Base-by-base conservation (phyloP, 805 yeast genomes). In the Starmerella cellae region DNA sequence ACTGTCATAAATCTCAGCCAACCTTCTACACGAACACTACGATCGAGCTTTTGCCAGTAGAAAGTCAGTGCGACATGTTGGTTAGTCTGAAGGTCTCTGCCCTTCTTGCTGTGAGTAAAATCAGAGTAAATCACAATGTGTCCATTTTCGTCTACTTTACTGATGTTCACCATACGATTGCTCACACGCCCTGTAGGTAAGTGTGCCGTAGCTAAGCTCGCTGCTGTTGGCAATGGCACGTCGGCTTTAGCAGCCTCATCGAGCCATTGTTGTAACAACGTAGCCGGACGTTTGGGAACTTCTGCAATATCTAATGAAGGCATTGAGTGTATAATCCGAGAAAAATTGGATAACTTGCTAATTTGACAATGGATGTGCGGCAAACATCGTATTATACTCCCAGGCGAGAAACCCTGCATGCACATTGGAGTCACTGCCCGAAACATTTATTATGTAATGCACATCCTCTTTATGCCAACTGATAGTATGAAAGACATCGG, bases 11-110 rank as follows among this genome's bases (percentile, higher is more conserved):
- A 70, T 59, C 82, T 93, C 51, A 81, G 73, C 9, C 64, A 48
- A 22, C 98, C 98, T 60, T 91, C 97, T 4, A 91, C 78, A 45
- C 98, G 71, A 3, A 88, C 93, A 63, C 88, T 96, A 50, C 95
- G 75, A 64, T 91, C 95, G 29, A 79, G 59, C 49, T 74, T 75
- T 43, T 80, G 82, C 97, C 97, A 91, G 63, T 84, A 88, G 59
- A 87, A 88, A 5, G 80, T 79, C 50, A 88, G 66, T 1, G 94
- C 76, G 1, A 85, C 95, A 54, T 71, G 70, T 48, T 79, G 77
- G 60, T 91, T 91, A 30, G 78, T 64, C 27, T 62, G 61, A 47
- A 77, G 65, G 59, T 85, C 96, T 36, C 64, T 56, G 17, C 79
- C 74, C 61, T 88, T 88, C 60, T 82, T 82, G 27, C 93, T 80